Base-by-base conservation (phyloP, 2,329 filamentous ascomycete genomes). In the Zymoseptoria ardabiliae region DNA sequence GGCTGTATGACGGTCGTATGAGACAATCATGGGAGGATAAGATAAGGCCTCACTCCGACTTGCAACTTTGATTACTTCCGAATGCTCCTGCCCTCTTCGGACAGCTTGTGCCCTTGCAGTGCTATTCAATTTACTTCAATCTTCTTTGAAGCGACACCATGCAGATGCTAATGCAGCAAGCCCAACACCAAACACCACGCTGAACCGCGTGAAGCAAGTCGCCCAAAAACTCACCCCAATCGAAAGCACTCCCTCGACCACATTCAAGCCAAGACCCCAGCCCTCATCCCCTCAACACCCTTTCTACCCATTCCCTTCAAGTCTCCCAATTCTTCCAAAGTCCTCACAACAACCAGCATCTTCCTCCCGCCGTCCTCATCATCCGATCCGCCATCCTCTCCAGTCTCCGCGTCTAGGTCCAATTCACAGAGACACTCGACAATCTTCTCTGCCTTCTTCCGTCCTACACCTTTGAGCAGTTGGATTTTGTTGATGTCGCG, bases 381-480 rank as follows among this genome's bases (percentile, higher is more conserved):
- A 28, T 73, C 74, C 25, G 81, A 58, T 60, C 75, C 75, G 17
- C 65, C 69, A 1, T 80, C 67, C 53, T 61, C 57, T 49, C 25
- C 65, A 53, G 74, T 73, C 23, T 55, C 30, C 4, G 21, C 23
- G 4, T 70, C 75, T 13, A 72, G 71, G n/a, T 77, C 76, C 71
- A 79, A 72, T 63, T 79, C 78, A 30, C 77, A 73, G 11, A 81
- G 65, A 61, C 73, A 77, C 48, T 77, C 76, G 1, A 81, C 78
- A 45, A 81, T 81, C 10, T 74, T 75, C 59, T 80, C 77, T 2
- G 88, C 88, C 71, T 86, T 88, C 76, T 90, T 91, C 1, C 84
- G 79, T 0, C 88, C 89, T 10, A 91, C 85, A 1, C 88, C 88
- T 48, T 85, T 84, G 1, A 91, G 78, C 2, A 82, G 76, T 67